Conservation (phyloP, 208 protist species). For the Crithidia expoeki region DNA sequence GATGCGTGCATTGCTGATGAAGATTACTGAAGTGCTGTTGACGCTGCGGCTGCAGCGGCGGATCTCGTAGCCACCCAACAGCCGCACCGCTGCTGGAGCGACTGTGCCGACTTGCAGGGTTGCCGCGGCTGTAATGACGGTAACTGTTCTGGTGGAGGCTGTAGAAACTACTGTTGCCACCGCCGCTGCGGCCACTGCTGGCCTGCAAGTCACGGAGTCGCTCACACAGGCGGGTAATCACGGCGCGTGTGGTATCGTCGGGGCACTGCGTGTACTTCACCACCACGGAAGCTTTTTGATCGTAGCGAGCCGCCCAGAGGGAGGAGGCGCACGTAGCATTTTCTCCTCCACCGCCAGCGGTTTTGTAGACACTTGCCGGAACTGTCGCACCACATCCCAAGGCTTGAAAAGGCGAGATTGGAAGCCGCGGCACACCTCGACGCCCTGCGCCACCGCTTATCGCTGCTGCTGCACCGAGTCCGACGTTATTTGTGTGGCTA, state of each 20-base stretch:
- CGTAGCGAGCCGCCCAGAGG: constrained; percentile 30
- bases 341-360: neutral
- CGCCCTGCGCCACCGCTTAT: neutral
- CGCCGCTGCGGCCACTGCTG: neutral
- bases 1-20: too few relatives aligned
- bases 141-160: neutral
- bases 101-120: neutral
- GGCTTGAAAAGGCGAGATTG: neutral
- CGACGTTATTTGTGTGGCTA: too few relatives aligned
- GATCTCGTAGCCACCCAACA: neutral
- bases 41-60: neutral
- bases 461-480: constrained; percentile 10
- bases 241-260: constrained; percentile 52
- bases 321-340: constrained; percentile 7
- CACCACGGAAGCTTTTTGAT: constrained; percentile 27
- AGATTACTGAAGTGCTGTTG: neutral
- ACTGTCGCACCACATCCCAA: neutral
- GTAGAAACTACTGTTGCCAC: neutral
- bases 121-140: constrained; percentile 5
- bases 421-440: constrained; percentile 3
- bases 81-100: neutral
- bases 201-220: constrained; percentile 56
- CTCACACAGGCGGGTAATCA: constrained; percentile 62
- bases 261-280: constrained; percentile 62
- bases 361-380: neutral